Percentiles rank a stretch among this genome's conserved stretches.
These are phyloP conservation scores for Fomitopsis schrenkii DNA, from an alignment of 1,284 basidiomycete genomes.

Conservation along the genomic window DNA sequence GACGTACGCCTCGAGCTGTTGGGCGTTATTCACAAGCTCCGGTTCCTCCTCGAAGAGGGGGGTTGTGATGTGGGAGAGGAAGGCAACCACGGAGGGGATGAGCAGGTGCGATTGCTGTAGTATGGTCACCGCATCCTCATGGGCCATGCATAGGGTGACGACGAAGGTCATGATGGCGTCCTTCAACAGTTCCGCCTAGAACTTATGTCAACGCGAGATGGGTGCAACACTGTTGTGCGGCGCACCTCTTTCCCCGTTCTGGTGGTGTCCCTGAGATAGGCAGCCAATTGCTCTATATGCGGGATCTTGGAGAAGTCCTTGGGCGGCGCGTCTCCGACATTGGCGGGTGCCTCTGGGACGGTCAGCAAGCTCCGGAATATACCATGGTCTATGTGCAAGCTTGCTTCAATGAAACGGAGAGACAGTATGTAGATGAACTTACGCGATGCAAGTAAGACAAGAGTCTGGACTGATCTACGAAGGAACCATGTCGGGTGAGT, in stretches of 20 bases:
- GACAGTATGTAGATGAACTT: slow-evolving; percentile 21
- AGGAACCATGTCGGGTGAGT: slow-evolving; percentile 50
- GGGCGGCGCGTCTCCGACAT: slow-evolving; percentile 5
- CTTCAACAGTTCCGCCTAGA: slow-evolving; percentile 40
- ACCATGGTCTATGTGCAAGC: slow-evolving; percentile 25
- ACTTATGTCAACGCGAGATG: neutral
- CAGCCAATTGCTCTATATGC: slow-evolving; percentile 50
- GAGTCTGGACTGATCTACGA: slow-evolving; percentile 37
- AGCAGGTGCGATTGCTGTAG: slow-evolving; percentile 51
- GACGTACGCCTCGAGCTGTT: slow-evolving; percentile 36
- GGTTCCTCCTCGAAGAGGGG: slow-evolving; percentile 66
- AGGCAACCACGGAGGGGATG: slow-evolving; percentile 58
- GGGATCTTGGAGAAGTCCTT: slow-evolving; percentile 33
- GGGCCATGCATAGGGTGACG: slow-evolving; percentile 48
- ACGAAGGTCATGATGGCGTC: slow-evolving; percentile 52
- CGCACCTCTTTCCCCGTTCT: slow-evolving; percentile 42
- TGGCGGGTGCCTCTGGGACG: slow-evolving; percentile 18
- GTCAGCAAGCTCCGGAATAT: slow-evolving; percentile 38
- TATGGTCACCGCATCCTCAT: slow-evolving; percentile 44
- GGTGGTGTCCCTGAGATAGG: slow-evolving; percentile 43
- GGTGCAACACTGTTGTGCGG: neutral
- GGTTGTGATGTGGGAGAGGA: slow-evolving; percentile 46
- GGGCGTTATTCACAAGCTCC: slow-evolving; percentile 34
- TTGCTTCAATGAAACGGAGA: too few species aligned
- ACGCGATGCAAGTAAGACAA: slow-evolving; percentile 59